Base-by-base conservation (phyloP, 805 yeast species). In the Wickerhamomyces silvicola region DNA sequence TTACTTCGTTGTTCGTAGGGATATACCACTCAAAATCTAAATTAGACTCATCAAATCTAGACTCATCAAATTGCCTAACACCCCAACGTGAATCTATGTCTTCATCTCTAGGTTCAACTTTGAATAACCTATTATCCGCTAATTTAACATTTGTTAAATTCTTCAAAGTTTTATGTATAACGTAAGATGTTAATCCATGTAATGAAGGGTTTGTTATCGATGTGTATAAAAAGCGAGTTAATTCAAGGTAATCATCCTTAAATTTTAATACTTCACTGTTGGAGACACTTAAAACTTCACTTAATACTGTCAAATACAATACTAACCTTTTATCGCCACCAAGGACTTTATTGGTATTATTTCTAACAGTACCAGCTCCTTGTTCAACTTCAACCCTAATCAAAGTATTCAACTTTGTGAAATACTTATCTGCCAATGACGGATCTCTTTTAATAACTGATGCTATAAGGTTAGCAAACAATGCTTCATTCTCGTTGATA, bases 321-420 rank as follows among this genome's bases (percentile, higher is more conserved):
- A 75, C 75, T 7, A 92, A 58, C 13, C 78, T 72, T 19, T 79
- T 80, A 55, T 92, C 97, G 25, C 87, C 68, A n/a, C 83, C 83
- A 18, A 77, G 65, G 17, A 81, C 65, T 19, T 81, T 88, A 6
- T 70, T 62, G 0, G 80, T 74, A 5, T 66, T 75, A 25, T 55
- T 69, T 52, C 95, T 70, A 0, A 78, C 62, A 1, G 71, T 57
- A 4, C 97, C 97, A 0, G 97, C 97, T 41, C 88, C 82, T 42
- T 78, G 84, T 9, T 61, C 60, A 14, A 90, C 65, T 49, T 90
- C 95, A 21, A 68, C 74, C 22, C 65, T 61, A 17, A 88, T 76
- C 32, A 68, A 68, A 5, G 62, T 39, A n/a, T 50, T 40, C 17
- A 63, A 32, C 8, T 36, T 38, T 2, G 41, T 30, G 32, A 60